Evolutionary conservation across 495 filamentous ascomycete species (phyloP).

Genomic region (Aspergillus sparsus): DNA sequence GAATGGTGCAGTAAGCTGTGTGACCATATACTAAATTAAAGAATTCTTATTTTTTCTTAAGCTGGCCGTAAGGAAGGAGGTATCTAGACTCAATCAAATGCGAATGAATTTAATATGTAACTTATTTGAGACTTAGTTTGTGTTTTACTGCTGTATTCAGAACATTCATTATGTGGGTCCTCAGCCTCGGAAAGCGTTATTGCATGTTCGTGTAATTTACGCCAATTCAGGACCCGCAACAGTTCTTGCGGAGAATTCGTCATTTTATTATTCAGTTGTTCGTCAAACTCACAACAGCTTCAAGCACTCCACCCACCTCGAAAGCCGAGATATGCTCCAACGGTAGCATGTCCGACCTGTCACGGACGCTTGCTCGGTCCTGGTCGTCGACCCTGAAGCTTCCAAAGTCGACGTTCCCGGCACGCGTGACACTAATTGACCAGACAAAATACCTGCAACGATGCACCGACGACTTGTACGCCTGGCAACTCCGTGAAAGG

Average conservation of each 20-base stretch:
- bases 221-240: neutral
- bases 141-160: neutral
- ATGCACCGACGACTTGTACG: slow-evolving; percentile 87
- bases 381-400: slow-evolving; percentile 63
- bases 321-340: slow-evolving; percentile 34
- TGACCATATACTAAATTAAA: slow-evolving; percentile 75
- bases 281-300: slow-evolving; percentile 3
- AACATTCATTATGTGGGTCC: neutral
- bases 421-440: slow-evolving; percentile 51
- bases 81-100: neutral
- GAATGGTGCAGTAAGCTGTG: slow-evolving; percentile 83
- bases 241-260: neutral
- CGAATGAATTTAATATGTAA: neutral
- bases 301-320: slow-evolving; percentile 7
- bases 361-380: slow-evolving; percentile 50
- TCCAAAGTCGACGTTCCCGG: slow-evolving; percentile 60
- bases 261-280: slow-evolving; percentile 4
- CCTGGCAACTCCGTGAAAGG: slow-evolving; percentile 73
- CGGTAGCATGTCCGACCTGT: slow-evolving; percentile 51
- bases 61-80: too few species aligned
- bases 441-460: slow-evolving; percentile 65
- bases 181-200: neutral
- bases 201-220: neutral
- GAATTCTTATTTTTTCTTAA: neutral
- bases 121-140: neutral